Evolutionary conservation across 2,329 filamentous ascomycete genomes (phyloP), one percentile per base, ranked within the genome.

Genomic region (Arthrinium puccinioides): DNA sequence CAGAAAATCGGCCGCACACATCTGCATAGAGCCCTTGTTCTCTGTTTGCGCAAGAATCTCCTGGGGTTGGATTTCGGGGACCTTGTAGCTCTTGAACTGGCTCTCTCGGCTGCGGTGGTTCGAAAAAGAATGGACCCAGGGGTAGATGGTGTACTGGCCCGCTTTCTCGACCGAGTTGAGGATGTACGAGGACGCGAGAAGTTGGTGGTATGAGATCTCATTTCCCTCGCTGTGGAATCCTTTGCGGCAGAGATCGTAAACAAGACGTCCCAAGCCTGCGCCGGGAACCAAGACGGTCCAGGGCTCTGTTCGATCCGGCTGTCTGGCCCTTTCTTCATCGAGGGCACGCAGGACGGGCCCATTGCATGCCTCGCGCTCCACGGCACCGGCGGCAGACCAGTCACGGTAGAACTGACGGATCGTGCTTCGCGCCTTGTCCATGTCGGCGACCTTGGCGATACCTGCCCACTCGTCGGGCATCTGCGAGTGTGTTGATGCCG

Each of bases 191-290:
- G 86, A 94, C 2, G 87, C 87, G 40, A 97, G 70, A n/a, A 98
- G 75, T 57, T 95, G 87, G 59, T 98, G 92, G 55, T 94, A 97
- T 3, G 89, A 96, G 44, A 97, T 94, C 62, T 98, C 86, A 55
- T 96, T 97, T 20, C 90, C 90, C 59, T 96, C 88, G 1, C 79
- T 76, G 9, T 74, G 65, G 58, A 80, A 94, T 9, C 92, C 89
- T 1, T 66, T 68, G 20, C 66, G 66, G 55, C 82, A 87, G 11
- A 97, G 69, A 30, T 98, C 92, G 52, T 94, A 94, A 1, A 97
- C 86, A 3, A 97, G 67, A 11, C 92, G 76, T 3, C 87, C 92
- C 3, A 98, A 68, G 0, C 92, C 92, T 4, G 90, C 89, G 0
- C 92, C 92, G 0, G 92, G 92, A 0, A 97, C 82, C 1, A 98